Base-by-base conservation (phyloP, 805 yeast species). In the Wickerhamiella azymoides region DNA sequence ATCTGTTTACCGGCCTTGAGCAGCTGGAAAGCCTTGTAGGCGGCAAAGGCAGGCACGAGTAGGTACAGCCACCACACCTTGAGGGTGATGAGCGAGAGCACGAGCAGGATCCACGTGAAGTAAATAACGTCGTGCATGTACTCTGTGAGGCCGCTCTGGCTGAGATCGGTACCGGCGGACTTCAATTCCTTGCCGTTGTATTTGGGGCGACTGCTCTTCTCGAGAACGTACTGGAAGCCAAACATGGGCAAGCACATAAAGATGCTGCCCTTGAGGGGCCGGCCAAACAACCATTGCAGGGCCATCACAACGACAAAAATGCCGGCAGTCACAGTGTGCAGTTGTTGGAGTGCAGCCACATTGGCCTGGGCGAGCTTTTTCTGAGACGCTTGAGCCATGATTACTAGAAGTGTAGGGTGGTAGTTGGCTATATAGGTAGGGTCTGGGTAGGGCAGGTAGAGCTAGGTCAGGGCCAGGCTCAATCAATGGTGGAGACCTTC, bases 51-150 rank as follows among this genome's bases (percentile, higher is more conserved):
- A 5, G 60, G 60, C 8, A 54, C 42, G 9, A 48, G 10, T n/a
- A 64, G 47, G 52, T 68, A 70, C 32, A 78, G 47, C 53, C 66
- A 67, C 85, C 85, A 83, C 8, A 74, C 76, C 55, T 70, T 69
- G 57, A 73, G 73, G 5, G 86, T 86, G 32, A 73, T 54, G 5
- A 74, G 53, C 66, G 76, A 72, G 43, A 79, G 61, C 1, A 79
- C 46, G 51, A 77, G 76, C 51, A 76, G 65, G 17, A 72, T 53
- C 71, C 79, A 70, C 2, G 86, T 79, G 39, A 81, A 59, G 56
- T 81, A 81, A 49, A 82, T 64, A 10, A 80, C 59, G 56, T 82
- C 92, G 57, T 78, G 78, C 68, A 80, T 63, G 64, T 78, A 80
- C 60, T 82, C 89, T 33, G 78, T 78, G 36, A 82, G 65, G 0